Percentiles rank a stretch among this genome's conserved stretches.
Evolutionary conservation across 306 rosid genomes (phyloP).

Genomic region (Mimosa pudica): DNA sequence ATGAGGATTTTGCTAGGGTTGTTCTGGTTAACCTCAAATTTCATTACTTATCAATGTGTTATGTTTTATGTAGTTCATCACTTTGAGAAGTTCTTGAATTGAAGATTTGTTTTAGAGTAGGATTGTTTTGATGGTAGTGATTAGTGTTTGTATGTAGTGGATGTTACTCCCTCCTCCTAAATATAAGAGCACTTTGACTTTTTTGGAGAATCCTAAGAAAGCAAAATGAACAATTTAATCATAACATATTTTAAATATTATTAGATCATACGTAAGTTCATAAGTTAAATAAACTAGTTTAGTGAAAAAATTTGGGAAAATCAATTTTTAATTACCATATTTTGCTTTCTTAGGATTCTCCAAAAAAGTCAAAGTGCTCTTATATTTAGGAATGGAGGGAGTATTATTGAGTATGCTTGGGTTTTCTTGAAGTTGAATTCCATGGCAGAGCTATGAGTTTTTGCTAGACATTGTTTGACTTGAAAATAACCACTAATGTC

Average conservation of each 20-base stretch:
- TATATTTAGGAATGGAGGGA: too few species aligned
- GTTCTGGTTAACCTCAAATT: constrained; percentile 39
- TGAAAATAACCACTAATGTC: not conserved
- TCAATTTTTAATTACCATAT: too few species aligned
- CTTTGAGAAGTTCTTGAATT: constrained; percentile 7
- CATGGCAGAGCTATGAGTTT: not conserved
- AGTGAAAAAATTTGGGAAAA: too few species aligned
- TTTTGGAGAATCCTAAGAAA: too few species aligned
- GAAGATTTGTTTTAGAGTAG: constrained; percentile 12
- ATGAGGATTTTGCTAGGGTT: constrained; percentile 31
- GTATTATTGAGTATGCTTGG: not conserved
- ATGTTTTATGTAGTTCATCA: constrained; percentile 14
- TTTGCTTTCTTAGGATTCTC: too few species aligned
- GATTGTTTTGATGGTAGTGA: constrained; percentile 32
- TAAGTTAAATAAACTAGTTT: too few species aligned
- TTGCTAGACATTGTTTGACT: not conserved
- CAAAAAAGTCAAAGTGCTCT: too few species aligned
- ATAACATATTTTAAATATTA: too few species aligned
- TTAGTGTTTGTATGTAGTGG: constrained; percentile 27
- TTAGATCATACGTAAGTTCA: too few species aligned
- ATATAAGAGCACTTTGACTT: too few species aligned
- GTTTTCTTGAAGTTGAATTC: constrained; percentile 32
- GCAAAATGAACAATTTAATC: too few species aligned
- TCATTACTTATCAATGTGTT: constrained; percentile 20
- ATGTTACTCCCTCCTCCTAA: constrained; percentile 3